Base-by-base conservation (phyloP, 192 early-diverging fungal genomes). In the Spinellus fusiger region DNA sequence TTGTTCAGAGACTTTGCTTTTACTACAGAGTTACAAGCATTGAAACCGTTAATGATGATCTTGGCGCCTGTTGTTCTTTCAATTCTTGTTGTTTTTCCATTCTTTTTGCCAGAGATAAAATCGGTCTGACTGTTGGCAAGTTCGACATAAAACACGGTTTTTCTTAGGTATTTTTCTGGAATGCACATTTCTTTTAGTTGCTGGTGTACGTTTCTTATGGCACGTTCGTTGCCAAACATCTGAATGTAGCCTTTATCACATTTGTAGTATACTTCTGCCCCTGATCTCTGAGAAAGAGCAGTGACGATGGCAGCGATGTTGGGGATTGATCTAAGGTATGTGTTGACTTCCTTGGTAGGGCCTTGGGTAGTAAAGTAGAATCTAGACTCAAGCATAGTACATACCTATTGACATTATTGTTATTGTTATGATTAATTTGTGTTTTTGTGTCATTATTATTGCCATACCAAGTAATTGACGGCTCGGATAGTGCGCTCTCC, bases 91-190 rank as follows among this genome's bases (percentile, higher is more conserved):
- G 92, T 89, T 64, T 93, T 93, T 56, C 91, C 91, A 54, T 82
- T 89, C 73, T 93, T 93, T 68, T 93, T 93, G 47, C 91, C 91
- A 54, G 85, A 89, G 46, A 93, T 93, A 63, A 91, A 93, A 54
- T 93, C 91, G 8, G 83, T 78, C 64, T 93, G 91, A 59, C 89
- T 87, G 7, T 86, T 81, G 9, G 87, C 76, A 27, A 89, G 66
- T 54, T 93, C 91, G 18, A 93, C 69, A 55, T 83, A 82, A 60
- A 93, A 89, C 57, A 85, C 85, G 33, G 82, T 82, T 57, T 88
- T 84, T 16, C 49, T 56, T 25, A 56, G 58, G 38, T 54, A 44
- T 8, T 64, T 68, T 48, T 76, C 79, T 18, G 90, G 51, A 20
- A 75, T 62, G 9, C 73, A 76, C 29, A 82, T 59, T 28, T 80